Conservation (phyloP, 2,329 filamentous ascomycete species). For the Fusarium pseudoanthophilum region DNA sequence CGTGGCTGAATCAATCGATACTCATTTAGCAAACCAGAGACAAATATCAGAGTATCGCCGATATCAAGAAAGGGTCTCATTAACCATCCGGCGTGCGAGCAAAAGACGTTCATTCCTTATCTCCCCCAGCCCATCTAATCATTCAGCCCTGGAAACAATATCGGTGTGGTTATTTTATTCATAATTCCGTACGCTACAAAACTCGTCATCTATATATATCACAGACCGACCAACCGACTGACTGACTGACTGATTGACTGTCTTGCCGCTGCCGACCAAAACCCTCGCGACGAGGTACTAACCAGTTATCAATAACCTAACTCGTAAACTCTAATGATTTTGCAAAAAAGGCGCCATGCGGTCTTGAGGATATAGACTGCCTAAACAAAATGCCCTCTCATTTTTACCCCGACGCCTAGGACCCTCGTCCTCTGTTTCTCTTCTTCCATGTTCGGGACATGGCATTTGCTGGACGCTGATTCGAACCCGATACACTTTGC, state of each 20-base stretch:
- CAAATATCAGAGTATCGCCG: background rate
- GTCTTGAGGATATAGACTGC: constrained; percentile 38
- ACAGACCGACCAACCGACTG: background rate
- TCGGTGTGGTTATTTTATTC: constrained; percentile 2
- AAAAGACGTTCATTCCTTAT: constrained; percentile 15
- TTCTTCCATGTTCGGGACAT: constrained; percentile 8
- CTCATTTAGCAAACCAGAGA: background rate
- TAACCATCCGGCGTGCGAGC: background rate
- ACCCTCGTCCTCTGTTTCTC: constrained; percentile 28
- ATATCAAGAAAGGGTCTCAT: background rate
- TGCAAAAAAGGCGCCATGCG: constrained; percentile 32
- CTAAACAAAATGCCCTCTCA: constrained; percentile 35
- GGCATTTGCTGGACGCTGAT: constrained; percentile 5
- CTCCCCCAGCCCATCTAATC: constrained; percentile 6
- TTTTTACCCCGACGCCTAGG: constrained; percentile 36
- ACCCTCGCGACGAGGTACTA: background rate
- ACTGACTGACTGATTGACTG: background rate
- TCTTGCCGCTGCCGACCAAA: background rate
- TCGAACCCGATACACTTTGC: constrained; percentile 2
- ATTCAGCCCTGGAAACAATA: background rate
- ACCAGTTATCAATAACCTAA: background rate
- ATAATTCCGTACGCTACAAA: constrained; percentile 1
- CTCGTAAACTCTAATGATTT: constrained; percentile 35
- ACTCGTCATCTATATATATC: background rate
- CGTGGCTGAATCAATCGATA: background rate